Percentiles rank a stretch among this genome's conserved stretches.
Evolutionary conservation across 129 eudicot genomes (phyloP).

Genomic region (Solidago caesia): DNA sequence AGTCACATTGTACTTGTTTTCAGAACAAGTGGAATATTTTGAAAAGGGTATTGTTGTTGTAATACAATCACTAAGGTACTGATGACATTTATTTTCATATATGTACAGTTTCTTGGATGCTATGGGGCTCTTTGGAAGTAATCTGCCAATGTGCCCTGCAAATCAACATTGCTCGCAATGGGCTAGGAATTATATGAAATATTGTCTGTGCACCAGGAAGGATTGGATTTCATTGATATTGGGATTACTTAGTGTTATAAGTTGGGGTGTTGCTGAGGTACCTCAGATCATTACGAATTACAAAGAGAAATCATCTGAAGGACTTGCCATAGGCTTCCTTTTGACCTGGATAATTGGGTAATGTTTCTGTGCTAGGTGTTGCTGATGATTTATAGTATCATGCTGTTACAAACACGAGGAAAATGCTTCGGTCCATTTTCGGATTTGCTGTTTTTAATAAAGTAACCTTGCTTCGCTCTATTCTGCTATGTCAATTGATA

Average conservation of each 20-base stretch:
- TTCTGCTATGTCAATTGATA: conserved; percentile 1
- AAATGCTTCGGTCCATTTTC: background rate
- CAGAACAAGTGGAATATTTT: too few species aligned
- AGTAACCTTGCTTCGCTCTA: background rate
- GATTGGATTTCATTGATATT: conserved; percentile 55
- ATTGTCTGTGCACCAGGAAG: conserved; percentile 57
- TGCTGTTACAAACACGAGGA: background rate
- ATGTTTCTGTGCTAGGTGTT: background rate
- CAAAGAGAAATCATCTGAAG: conserved; percentile 58
- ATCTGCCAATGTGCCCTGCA: conserved; percentile 41
- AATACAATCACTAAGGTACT: background rate
- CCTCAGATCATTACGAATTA: conserved; percentile 72
- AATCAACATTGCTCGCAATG: conserved; percentile 51
- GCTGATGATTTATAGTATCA: background rate
- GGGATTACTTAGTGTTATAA: conserved; percentile 58
- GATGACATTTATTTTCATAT: conserved; percentile 4
- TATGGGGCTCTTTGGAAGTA: conserved; percentile 43
- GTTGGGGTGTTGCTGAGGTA: conserved; percentile 79
- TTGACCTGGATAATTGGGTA: conserved; percentile 79
- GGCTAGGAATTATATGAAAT: conserved; percentile 52
- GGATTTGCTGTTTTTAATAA: too few species aligned
- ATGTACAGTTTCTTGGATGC: conserved; percentile 23
- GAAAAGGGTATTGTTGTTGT: background rate
- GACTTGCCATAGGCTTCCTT: conserved; percentile 62
- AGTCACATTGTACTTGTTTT: too few species aligned